phyloP scores from a whole-genome alignment of 768 basidiomycete genomes.

The Lepiota brunneoincarnata region DNA sequence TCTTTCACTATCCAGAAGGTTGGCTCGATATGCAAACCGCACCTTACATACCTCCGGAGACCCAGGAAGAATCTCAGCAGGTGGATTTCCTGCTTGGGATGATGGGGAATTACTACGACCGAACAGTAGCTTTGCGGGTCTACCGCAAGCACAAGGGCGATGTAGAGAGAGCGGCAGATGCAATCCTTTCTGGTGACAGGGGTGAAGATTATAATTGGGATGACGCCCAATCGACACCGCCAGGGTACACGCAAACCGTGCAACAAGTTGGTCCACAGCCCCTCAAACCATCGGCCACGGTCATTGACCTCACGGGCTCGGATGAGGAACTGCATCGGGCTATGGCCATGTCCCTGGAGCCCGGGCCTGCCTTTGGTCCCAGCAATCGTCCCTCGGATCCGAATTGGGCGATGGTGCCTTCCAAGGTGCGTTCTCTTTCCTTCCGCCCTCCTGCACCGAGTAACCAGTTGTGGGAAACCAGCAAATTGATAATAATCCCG shows the following conservation, averaged over 20 bases:
- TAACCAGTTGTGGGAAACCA: constrained; percentile 25
- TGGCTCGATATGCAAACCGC: constrained; percentile 5
- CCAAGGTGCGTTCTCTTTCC: constrained; percentile 45
- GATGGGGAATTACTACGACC: constrained; percentile 30
- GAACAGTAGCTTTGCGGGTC: constrained; percentile 49
- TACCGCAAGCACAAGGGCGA: constrained; percentile 61
- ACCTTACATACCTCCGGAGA: constrained; percentile 12
- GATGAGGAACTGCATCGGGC: constrained; percentile 15
- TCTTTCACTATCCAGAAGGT: background rate
- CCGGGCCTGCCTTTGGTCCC: constrained; percentile 49
- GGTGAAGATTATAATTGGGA: constrained; percentile 30
- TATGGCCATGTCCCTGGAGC: constrained; percentile 32
- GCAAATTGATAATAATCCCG: constrained; percentile 22
- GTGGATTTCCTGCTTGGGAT: constrained; percentile 9
- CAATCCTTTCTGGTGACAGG: constrained; percentile 50
- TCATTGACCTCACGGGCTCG: constrained; percentile 57
- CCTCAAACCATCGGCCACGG: constrained; percentile 25
- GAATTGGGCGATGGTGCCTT: constrained; percentile 68
- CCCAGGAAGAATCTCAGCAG: constrained; percentile 9
- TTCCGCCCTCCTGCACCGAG: background rate
- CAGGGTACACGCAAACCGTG: constrained; percentile 20
- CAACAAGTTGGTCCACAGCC: constrained; percentile 18
- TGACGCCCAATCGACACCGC: constrained; percentile 12
- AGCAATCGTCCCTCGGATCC: constrained; percentile 61
- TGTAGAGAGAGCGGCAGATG: constrained; percentile 51